A percentile compares a stretch with the other conserved stretches of the same genome.
These are phyloP conservation scores for Bruguiera gymnorhiza DNA, from an alignment of 345 rosid species.

Conservation along the genomic window DNA sequence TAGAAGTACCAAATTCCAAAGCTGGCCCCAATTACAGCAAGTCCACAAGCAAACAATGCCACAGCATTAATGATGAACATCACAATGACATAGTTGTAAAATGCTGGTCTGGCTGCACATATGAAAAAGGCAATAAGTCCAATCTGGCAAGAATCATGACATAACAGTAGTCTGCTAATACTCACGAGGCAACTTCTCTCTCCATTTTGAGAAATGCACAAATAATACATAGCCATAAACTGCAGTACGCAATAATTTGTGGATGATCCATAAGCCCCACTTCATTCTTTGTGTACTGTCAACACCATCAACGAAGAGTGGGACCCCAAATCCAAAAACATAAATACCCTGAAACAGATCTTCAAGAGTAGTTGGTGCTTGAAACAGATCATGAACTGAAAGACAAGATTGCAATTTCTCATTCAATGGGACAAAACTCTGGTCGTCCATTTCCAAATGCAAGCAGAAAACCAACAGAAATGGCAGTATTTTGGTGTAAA, in stretches of 20 bases:
- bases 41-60: conserved; percentile 27
- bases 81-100: conserved; percentile 35
- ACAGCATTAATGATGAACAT: conserved; percentile 30
- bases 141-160: background rate
- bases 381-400: background rate
- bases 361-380: background rate
- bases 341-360: conserved; percentile 30
- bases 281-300: conserved; percentile 24
- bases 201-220: conserved; percentile 43
- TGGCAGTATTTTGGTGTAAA: too few relatives aligned
- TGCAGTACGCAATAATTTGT: conserved; percentile 32
- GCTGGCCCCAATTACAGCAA: conserved; percentile 38
- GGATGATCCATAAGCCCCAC: conserved; percentile 42
- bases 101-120: conserved; percentile 40
- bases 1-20: conserved; percentile 37
- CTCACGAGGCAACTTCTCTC: conserved; percentile 44
- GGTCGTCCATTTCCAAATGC: too few relatives aligned
- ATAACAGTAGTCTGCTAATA: conserved; percentile 2
- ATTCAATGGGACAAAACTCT: too few relatives aligned
- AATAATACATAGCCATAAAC: conserved; percentile 40
- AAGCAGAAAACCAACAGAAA: too few relatives aligned
- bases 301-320: conserved; percentile 27
- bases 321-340: conserved; percentile 39
- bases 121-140: background rate
- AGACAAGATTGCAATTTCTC: background rate